Conservation (phyloP, 106 monocot genomes). For the Dendrobium officinale region DNA sequence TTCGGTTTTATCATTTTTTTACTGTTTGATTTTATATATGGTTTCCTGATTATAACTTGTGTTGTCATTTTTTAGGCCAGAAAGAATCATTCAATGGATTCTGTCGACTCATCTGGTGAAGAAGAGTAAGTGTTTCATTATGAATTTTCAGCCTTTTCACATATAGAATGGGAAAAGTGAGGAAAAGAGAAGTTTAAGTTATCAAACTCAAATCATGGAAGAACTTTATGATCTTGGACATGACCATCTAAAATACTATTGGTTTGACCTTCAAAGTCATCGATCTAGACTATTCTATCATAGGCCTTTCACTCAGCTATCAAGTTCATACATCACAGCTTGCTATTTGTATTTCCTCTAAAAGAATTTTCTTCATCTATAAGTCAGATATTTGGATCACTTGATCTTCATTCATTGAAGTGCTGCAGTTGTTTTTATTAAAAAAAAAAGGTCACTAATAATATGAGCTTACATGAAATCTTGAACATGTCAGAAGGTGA, state of each 20-base stretch:
- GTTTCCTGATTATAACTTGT: constrained; percentile 3
- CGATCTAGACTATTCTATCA: neutral
- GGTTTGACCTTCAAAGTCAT: neutral
- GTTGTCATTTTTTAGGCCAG: constrained; percentile 44
- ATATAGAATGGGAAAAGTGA: neutral
- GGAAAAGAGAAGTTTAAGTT: neutral
- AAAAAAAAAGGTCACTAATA: neutral
- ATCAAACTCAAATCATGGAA: neutral
- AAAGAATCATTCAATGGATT: constrained; percentile 62
- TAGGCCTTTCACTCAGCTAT: neutral
- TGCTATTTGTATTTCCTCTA: neutral
- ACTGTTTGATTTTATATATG: neutral
- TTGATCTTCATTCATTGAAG: neutral
- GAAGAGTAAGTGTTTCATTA: constrained; percentile 67
- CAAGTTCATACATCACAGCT: neutral
- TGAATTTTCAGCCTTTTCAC: neutral
- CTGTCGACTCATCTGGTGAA: constrained; percentile 92
- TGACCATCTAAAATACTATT: neutral
- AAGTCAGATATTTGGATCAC: neutral
- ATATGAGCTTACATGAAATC: neutral
- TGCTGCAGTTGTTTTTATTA: neutral
- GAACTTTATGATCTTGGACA: neutral
- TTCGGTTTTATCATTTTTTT: neutral
- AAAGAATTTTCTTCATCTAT: neutral
- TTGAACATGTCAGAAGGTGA: neutral